These are phyloP conservation scores for Hypoxylon cercidicola DNA, from an alignment of 495 filamentous ascomycete genomes.

Conservation along the genomic window DNA sequence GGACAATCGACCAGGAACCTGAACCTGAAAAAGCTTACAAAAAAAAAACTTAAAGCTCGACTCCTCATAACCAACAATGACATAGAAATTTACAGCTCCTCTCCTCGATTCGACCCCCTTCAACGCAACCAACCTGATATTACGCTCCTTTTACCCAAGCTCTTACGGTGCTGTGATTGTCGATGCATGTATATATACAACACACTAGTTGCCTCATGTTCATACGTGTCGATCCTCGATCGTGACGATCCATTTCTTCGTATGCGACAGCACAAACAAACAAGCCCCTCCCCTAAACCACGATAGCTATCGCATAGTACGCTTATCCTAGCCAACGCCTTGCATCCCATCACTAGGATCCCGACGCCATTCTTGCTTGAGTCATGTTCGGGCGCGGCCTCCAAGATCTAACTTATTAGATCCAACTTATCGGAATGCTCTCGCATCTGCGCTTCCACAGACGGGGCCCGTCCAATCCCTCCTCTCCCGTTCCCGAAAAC, in stretches of 20 bases:
- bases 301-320: conserved; percentile 24
- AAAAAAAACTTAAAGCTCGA: too few relatives aligned
- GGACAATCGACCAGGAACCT: conserved; percentile 16
- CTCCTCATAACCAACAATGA: conserved; percentile 29
- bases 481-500: conserved; percentile 59
- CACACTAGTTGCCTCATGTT: conserved; percentile 22
- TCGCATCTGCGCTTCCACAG: conserved; percentile 65
- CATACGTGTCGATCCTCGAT: conserved; percentile 28
- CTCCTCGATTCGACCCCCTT: conserved; percentile 10
- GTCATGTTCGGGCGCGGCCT: conserved; percentile 38
- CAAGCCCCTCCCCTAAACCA: neutral
- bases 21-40: conserved; percentile 9
- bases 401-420: conserved; percentile 44
- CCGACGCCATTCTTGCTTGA: conserved; percentile 20
- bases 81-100: conserved; percentile 20
- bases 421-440: conserved; percentile 55
- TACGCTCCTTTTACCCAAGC: conserved; percentile 21
- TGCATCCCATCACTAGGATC: conserved; percentile 11
- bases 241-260: conserved; percentile 39
- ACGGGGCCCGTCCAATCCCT: conserved; percentile 63
- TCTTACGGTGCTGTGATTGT: conserved; percentile 30
- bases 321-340: conserved; percentile 23
- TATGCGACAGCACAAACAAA: conserved; percentile 35
- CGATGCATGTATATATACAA: conserved; percentile 28
- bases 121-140: conserved; percentile 21